Conservation (phyloP, 805 yeast genomes). For the Isabelozyma rhagii region DNA sequence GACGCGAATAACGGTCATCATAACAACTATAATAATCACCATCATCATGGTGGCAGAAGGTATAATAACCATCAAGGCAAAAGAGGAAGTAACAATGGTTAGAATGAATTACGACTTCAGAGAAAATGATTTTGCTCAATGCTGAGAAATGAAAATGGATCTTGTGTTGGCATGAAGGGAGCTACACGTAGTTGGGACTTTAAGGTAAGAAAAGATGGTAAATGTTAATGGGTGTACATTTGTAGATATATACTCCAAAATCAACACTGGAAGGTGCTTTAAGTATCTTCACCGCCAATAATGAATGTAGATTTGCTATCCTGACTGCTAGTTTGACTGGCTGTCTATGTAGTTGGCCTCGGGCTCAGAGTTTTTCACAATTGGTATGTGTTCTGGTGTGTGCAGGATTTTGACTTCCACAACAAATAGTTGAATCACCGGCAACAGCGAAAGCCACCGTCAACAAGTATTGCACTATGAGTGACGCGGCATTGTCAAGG, state of each 20-base stretch:
- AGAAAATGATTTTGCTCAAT: no score
- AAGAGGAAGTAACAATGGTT: constrained; percentile 1
- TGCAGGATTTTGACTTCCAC: neutral
- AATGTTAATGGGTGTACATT: no score
- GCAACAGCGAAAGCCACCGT: constrained; percentile 1
- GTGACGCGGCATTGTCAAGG: constrained; percentile 39
- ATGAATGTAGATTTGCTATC: neutral
- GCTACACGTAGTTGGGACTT: no score
- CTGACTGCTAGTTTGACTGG: no score
- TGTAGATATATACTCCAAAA: neutral
- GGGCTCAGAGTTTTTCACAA: no score
- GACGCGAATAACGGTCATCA: constrained; percentile 3
- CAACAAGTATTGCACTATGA: constrained; percentile 18
- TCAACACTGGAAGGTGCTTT: neutral
- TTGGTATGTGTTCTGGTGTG: neutral
- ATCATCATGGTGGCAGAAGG: constrained; percentile 6
- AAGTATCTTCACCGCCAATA: neutral
- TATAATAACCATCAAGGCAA: constrained; percentile 8
- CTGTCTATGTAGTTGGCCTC: neutral
- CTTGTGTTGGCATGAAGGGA: no score
- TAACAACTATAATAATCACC: constrained; percentile 1
- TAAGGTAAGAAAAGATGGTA: no score
- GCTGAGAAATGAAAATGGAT: no score
- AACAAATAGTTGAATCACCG: constrained; percentile 2
- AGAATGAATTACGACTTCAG: neutral